Conservation (phyloP, 352 stramenopile species). For the Stramenopiles sp. region DNA sequence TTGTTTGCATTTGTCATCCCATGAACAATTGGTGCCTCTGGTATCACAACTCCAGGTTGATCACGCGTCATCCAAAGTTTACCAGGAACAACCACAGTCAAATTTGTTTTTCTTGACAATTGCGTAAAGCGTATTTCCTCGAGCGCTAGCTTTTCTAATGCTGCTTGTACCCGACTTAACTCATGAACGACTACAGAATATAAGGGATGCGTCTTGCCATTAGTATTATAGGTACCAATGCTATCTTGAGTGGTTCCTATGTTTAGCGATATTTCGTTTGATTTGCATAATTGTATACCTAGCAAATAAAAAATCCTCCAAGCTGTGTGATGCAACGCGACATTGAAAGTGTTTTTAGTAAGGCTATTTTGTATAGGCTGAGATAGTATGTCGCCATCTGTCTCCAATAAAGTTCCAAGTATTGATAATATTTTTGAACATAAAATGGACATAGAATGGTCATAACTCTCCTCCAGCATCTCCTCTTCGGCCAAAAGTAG, state of each 20-base stretch:
- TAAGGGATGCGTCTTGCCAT: neutral
- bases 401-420: neutral
- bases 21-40: too few species aligned
- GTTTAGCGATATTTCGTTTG: neutral
- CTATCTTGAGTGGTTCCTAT: neutral
- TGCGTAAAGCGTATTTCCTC: neutral
- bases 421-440: neutral
- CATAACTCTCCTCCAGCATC: neutral
- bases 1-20: neutral
- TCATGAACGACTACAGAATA: neutral
- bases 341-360: neutral
- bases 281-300: neutral
- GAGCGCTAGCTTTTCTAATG: neutral
- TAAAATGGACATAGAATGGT: neutral
- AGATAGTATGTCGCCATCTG: neutral
- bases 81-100: neutral
- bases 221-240: too few species aligned
- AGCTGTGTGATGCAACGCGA: neutral
- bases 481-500: neutral
- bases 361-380: neutral
- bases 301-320: neutral
- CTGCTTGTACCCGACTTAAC: neutral
- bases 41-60: neutral
- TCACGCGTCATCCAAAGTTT: neutral
- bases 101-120: neutral